Conservation (phyloP, 371 early-diverging fungal species). For the Mortierella sp. region DNA sequence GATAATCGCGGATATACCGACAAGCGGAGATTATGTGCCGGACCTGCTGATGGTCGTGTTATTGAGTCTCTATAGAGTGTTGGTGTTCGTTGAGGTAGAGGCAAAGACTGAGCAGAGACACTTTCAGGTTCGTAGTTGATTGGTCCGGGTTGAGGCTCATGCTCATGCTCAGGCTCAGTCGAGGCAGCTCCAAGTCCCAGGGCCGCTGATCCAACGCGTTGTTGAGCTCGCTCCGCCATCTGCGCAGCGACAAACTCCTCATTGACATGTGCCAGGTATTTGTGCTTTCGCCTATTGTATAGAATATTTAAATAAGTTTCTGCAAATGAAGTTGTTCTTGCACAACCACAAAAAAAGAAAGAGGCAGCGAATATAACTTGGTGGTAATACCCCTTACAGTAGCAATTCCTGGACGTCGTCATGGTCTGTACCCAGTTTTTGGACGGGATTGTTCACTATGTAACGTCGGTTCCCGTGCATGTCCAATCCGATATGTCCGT, state of each 20-base stretch:
- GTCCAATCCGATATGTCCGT: constrained; percentile 20
- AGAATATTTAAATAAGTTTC: too few relatives aligned
- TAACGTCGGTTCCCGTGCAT: constrained; percentile 30
- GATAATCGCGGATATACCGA: too few relatives aligned
- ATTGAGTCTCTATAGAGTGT: too few relatives aligned
- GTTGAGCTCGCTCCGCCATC: neutral
- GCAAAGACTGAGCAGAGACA: too few relatives aligned
- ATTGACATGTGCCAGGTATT: neutral
- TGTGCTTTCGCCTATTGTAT: constrained; percentile 9
- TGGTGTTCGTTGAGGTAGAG: too few relatives aligned
- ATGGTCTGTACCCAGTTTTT: constrained; percentile 8
- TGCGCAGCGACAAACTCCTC: neutral
- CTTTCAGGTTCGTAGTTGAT: too few relatives aligned
- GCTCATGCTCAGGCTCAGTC: too few relatives aligned
- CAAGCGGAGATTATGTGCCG: too few relatives aligned
- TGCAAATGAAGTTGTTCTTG: too few relatives aligned
- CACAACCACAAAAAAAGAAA: neutral
- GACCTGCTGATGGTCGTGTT: too few relatives aligned
- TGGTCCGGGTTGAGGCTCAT: too few relatives aligned
- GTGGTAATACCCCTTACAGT: constrained; percentile 1
- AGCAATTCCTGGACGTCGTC: constrained; percentile 6
- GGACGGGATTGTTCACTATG: constrained; percentile 14
- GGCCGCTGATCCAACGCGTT: neutral
- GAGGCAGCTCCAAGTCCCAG: neutral
- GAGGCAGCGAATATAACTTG: neutral